Evolutionary conservation across 116 monocot genomes (phyloP), one percentile per base, ranked within the genome.

Genomic region (Iris pallida): DNA sequence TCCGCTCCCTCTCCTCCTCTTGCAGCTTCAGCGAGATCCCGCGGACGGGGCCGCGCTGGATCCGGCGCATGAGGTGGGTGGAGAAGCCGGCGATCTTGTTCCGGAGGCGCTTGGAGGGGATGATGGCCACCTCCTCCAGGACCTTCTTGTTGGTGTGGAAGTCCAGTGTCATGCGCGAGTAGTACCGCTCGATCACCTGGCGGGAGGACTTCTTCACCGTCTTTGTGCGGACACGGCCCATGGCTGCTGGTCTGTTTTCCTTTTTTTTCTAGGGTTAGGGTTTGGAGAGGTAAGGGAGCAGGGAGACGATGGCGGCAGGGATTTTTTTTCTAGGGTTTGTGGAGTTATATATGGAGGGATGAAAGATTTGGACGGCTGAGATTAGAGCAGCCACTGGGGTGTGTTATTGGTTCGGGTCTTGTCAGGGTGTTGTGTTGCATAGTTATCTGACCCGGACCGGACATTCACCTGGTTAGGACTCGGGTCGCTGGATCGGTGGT

Each of bases 131-230:
- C 12, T 71, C 71, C 59, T 63, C 54, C 2, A 71, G 71, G 5
- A 62, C 45, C 53, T 71, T 71, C 61, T 71, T 71, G 71, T 63
- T 71, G 7, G 53, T 71, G 71, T 71, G 71, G 52, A 71, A 71
- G 45, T 71, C 71, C 8, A 63, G 63, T 16, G 71, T 71, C 71
- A 71, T 71, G 4, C 71, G 62, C 7, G 71, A 71, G 51, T 71
- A 71, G 58, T 59, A 71, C 47, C 73, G 55, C 65, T 82, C 82
- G 70, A 82, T 82, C 47, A 77, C 82, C 47, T 82, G 82, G 42
- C 78, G 77, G 4, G 82, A 82, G 0, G 82, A 77, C 20, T 82
- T 82, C 82, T 78, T 82, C 73, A 82, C 82, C 12, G 77, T 82
- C 70, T 82, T 82, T 4, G 81, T 82, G 47, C 81, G 47, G 20